Conservation (phyloP, 257 asterid species). For the Anisodus acutangulus region DNA sequence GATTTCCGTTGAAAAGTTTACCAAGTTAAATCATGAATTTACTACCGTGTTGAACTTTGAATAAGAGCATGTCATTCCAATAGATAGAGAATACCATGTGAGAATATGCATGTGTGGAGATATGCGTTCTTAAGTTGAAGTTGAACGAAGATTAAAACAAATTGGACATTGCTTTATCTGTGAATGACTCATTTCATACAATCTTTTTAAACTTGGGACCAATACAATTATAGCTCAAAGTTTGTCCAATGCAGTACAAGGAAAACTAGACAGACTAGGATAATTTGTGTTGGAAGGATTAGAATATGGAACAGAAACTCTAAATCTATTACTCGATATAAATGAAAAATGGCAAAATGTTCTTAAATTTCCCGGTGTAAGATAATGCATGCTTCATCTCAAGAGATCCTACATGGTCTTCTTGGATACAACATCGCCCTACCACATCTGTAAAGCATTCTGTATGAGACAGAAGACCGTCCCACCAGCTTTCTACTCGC, state of each 20-base stretch:
- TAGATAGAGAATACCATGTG: not conserved
- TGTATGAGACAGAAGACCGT: not conserved
- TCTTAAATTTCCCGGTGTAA: conserved; percentile 20
- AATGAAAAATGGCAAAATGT: conserved; percentile 5
- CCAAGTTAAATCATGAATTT: not conserved
- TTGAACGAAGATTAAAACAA: not conserved
- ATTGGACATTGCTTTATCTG: not conserved
- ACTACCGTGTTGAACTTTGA: not conserved
- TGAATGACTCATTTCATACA: conserved; percentile 2
- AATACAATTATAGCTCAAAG: conserved; percentile 21
- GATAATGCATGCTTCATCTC: conserved; percentile 30
- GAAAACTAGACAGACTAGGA: conserved; percentile 17
- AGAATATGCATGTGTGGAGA: not conserved
- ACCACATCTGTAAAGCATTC: conserved; percentile 24
- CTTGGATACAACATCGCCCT: conserved; percentile 22
- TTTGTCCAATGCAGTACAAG: conserved; percentile 22
- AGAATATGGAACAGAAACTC: conserved; percentile 23
- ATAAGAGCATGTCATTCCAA: not conserved
- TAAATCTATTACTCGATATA: conserved; percentile 20
- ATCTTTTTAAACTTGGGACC: conserved; percentile 15
- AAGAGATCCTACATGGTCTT: conserved; percentile 28
- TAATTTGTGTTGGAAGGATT: not conserved
- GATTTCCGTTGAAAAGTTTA: not conserved
- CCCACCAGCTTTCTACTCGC: conserved; percentile 35
- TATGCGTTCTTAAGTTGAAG: not conserved